phyloP scores from a whole-genome alignment of 805 yeast species.

The Lipomyces starkeyi region DNA sequence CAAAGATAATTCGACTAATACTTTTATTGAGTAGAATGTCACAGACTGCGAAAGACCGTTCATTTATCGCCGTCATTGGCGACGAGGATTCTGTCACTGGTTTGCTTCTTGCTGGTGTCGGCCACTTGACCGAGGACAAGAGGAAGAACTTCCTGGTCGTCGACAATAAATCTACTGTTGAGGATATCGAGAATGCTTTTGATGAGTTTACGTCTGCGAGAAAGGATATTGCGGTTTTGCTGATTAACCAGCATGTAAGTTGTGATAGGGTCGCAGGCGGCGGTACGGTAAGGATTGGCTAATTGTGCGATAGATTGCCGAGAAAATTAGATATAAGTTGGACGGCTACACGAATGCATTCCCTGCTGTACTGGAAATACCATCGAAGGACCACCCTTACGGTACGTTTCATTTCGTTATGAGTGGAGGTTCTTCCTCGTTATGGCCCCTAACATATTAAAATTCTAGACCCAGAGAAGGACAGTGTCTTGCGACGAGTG shows the following conservation, averaged over 20 bases:
- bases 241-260: slow-evolving; percentile 82
- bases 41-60: slow-evolving; percentile 59
- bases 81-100: slow-evolving; percentile 98
- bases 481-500: slow-evolving; percentile 90
- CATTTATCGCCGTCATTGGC: slow-evolving; percentile 90
- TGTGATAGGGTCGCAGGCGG: not conserved
- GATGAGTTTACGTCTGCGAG: slow-evolving; percentile 73
- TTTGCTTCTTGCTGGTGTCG: slow-evolving; percentile 91
- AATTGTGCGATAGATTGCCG: slow-evolving; percentile 62
- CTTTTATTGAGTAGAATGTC: slow-evolving; percentile 20
- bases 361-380: slow-evolving; percentile 96
- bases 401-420: slow-evolving; percentile 39
- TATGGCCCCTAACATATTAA: not conserved
- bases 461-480: slow-evolving; percentile 86
- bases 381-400: slow-evolving; percentile 98
- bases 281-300: not conserved
- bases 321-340: slow-evolving; percentile 78
- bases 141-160: slow-evolving; percentile 83
- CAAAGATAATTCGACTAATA: not conserved
- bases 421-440: not conserved
- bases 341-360: slow-evolving; percentile 88
- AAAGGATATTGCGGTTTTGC: slow-evolving; percentile 88
- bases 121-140: slow-evolving; percentile 68
- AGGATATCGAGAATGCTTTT: slow-evolving; percentile 76
- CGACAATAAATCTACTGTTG: slow-evolving; percentile 77